Percentiles rank a stretch among this genome's conserved stretches.
These are phyloP conservation scores for Irpex sp. DNA, from an alignment of 1,284 basidiomycete genomes.

Conservation along the genomic window DNA sequence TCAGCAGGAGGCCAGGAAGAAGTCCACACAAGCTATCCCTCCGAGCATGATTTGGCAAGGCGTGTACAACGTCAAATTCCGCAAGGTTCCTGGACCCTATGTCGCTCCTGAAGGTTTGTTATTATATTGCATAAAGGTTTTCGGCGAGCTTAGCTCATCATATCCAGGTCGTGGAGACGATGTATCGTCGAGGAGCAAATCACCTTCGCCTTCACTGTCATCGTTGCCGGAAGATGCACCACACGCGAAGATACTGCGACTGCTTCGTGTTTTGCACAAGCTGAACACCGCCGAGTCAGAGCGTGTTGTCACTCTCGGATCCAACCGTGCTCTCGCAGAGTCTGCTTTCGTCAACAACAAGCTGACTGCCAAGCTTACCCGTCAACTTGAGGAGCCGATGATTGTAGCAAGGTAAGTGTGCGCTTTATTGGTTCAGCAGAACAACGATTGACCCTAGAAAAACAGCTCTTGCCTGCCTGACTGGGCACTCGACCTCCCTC, in stretches of 20 bases:
- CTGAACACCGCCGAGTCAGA: constrained; percentile 66
- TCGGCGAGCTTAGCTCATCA: background rate
- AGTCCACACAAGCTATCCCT: constrained; percentile 48
- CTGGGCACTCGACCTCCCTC: constrained; percentile 93
- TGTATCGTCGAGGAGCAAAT: constrained; percentile 42
- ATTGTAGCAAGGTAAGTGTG: constrained; percentile 83
- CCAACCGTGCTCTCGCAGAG: constrained; percentile 59
- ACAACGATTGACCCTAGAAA: background rate
- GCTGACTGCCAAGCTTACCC: constrained; percentile 94
- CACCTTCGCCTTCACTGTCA: constrained; percentile 57
- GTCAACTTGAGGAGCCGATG: constrained; percentile 97
- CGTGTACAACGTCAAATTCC: constrained; percentile 88
- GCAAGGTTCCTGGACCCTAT: constrained; percentile 83
- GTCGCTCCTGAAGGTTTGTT: constrained; percentile 50
- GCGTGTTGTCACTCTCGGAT: constrained; percentile 40
- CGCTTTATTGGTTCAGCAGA: background rate
- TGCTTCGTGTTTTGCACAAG: constrained; percentile 84
- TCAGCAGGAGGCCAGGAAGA: constrained; percentile 76
- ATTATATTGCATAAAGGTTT: background rate
- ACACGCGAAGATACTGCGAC: constrained; percentile 86
- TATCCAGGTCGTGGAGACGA: constrained; percentile 29
- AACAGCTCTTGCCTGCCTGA: constrained; percentile 87
- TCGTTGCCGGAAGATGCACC: constrained; percentile 80
- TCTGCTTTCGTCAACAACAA: constrained; percentile 96
- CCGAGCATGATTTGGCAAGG: constrained; percentile 83